Percentiles rank a stretch among this genome's conserved stretches.
Evolutionary conservation across 352 stramenopile genomes (phyloP).

Genomic region (Pythium angustatum): DNA sequence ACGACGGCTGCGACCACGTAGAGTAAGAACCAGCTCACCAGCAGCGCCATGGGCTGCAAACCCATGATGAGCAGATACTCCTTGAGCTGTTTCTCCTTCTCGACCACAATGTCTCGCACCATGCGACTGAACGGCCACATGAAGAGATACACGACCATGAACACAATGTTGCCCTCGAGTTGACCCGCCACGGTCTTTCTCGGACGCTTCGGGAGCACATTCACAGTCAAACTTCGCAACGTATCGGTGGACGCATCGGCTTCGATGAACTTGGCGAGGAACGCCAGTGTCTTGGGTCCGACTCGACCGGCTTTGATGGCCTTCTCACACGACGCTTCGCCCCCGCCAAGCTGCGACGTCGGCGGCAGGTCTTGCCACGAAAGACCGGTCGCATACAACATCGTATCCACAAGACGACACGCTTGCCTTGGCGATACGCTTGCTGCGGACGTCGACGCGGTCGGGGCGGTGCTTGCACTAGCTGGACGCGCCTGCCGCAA

Average conservation of each 20-base stretch:
- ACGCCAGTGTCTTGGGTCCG: conserved; percentile 34
- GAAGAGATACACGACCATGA: conserved; percentile 77
- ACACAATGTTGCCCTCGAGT: conserved; percentile 68
- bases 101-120: conserved; percentile 83
- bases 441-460: not conserved
- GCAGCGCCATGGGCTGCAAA: conserved; percentile 62
- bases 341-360: conserved; percentile 37
- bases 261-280: conserved; percentile 40
- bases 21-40: conserved; percentile 79
- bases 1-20: conserved; percentile 70
- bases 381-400: conserved; percentile 43
- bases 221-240: conserved; percentile 44
- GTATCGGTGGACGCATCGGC: conserved; percentile 38
- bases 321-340: conserved; percentile 27
- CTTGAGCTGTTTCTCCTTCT: conserved; percentile 90
- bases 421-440: conserved; percentile 12
- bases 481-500: too few relatives aligned
- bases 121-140: conserved; percentile 87
- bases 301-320: conserved; percentile 34
- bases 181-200: conserved; percentile 40
- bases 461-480: not conserved
- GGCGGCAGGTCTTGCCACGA: conserved; percentile 49
- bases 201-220: conserved; percentile 44
- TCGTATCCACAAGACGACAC: conserved; percentile 47
- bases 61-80: conserved; percentile 92